These are phyloP conservation scores for Artemisia argyi DNA, from an alignment of 129 eudicot species.

Conservation along the genomic window DNA sequence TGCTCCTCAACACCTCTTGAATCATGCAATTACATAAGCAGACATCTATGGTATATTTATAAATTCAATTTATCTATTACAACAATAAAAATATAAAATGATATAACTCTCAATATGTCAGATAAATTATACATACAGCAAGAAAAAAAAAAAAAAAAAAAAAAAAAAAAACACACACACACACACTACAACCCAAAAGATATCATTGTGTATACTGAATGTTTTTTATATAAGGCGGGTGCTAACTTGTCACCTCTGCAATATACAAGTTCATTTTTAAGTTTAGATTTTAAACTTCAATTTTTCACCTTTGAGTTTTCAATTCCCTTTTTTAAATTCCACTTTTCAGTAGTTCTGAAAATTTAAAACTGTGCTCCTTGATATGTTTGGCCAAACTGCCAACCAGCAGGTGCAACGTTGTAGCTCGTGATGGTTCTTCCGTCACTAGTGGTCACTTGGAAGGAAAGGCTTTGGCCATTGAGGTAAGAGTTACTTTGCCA, in stretches of 20 bases:
- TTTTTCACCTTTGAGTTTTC: conserved; percentile 5
- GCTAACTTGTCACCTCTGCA: conserved; percentile 42
- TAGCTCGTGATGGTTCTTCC: conserved; percentile 34
- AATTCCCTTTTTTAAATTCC: conserved; percentile 5
- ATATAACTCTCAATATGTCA: too few relatives aligned
- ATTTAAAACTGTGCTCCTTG: conserved; percentile 34
- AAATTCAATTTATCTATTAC: too few relatives aligned
- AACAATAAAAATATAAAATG: too few relatives aligned
- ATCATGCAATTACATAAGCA: too few relatives aligned
- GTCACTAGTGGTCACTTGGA: conserved; percentile 39
- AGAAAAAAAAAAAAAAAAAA: too few relatives aligned
- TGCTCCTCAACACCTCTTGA: too few relatives aligned
- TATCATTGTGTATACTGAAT: conserved; percentile 15
- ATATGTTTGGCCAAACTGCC: conserved; percentile 43
- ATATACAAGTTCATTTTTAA: conserved; percentile 15
- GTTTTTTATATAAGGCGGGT: conserved; percentile 36
- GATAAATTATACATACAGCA: too few relatives aligned
- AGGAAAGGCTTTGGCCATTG: conserved; percentile 38
- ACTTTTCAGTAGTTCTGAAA: background rate
- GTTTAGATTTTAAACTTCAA: background rate
- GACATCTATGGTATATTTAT: too few relatives aligned
- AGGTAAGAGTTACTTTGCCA: conserved; percentile 46
- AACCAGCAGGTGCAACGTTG: conserved; percentile 31
- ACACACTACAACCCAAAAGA: conserved; percentile 19
- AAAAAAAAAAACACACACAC: background rate